Conservation (phyloP, 805 yeast species). For the Komagataella populi region DNA sequence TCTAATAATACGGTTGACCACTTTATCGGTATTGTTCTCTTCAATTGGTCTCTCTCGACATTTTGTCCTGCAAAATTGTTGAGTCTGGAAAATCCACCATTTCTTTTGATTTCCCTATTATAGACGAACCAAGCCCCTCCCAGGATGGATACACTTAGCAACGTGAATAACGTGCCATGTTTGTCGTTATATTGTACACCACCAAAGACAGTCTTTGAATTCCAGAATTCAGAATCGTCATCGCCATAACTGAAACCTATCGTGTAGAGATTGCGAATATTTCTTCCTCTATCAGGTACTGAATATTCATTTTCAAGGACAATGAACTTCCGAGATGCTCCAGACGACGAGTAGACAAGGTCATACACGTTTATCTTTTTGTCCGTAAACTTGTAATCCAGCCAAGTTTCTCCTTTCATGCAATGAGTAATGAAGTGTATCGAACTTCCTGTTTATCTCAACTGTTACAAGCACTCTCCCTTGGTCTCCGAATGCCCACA, state of each 20-base stretch:
- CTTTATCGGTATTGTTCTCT: conserved; percentile 43
- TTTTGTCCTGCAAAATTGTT: conserved; percentile 83
- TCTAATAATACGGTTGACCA: conserved; percentile 43
- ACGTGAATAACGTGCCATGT: conserved; percentile 70
- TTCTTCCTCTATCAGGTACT: conserved; percentile 34
- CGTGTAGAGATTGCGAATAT: conserved; percentile 31
- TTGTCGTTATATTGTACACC: conserved; percentile 48
- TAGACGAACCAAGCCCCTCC: conserved; percentile 54
- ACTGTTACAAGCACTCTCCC: conserved; percentile 78
- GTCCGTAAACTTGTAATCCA: conserved; percentile 46
- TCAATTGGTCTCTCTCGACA: conserved; percentile 45
- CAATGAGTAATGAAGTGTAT: conserved; percentile 47
- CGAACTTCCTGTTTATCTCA: conserved; percentile 39
- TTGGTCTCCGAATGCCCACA: conserved; percentile 96
- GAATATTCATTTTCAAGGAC: conserved; percentile 53
- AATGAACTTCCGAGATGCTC: conserved; percentile 70
- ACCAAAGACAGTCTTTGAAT: conserved; percentile 61
- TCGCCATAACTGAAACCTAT: conserved; percentile 7
- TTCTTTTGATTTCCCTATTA: conserved; percentile 67
- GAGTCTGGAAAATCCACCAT: conserved; percentile 62
- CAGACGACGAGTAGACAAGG: conserved; percentile 81
- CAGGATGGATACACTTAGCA: conserved; percentile 44
- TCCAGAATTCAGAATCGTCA: conserved; percentile 53
- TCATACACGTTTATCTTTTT: conserved; percentile 47
- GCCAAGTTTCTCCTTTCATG: conserved; percentile 77